Conservation (phyloP, 2,329 filamentous ascomycete genomes). For the Epichloe sp. region DNA sequence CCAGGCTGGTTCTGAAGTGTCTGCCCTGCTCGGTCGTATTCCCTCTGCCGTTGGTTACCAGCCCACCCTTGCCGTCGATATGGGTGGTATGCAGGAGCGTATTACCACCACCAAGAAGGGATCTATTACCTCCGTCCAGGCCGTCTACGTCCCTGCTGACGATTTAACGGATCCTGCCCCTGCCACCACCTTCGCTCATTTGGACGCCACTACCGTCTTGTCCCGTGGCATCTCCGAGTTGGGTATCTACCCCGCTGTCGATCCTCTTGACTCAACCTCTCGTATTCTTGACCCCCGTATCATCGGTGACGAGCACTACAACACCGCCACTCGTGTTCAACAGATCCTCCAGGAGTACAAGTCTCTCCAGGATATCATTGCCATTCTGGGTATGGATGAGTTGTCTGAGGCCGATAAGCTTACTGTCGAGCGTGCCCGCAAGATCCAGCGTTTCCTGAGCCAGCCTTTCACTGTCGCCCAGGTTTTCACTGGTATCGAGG, state of each 20-base stretch:
- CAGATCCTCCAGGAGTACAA: conserved; percentile 99
- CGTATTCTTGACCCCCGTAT: conserved; percentile 98
- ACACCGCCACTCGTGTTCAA: conserved; percentile 87
- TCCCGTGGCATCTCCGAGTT: conserved; percentile 99
- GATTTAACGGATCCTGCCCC: conserved; percentile 99
- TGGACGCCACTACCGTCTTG: conserved; percentile 99
- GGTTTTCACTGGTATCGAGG: conserved; percentile 88
- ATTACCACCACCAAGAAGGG: conserved; percentile 99
- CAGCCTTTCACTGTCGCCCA: conserved; percentile 90
- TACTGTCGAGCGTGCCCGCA: conserved; percentile 99
- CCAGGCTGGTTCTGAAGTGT: conserved; percentile 99
- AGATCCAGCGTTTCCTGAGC: conserved; percentile 99
- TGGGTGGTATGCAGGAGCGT: conserved; percentile 99
- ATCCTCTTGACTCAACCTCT: conserved; percentile 98
- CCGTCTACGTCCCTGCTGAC: conserved; percentile 99
- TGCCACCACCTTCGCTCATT: conserved; percentile 98
- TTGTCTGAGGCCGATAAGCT: conserved; percentile 98
- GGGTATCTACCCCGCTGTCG: conserved; percentile 99
- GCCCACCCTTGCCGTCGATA: conserved; percentile 94
- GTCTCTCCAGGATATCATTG: conserved; percentile 99
- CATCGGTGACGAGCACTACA: conserved; percentile 95
- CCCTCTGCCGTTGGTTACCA: conserved; percentile 99
- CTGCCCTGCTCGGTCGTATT: conserved; percentile 97
- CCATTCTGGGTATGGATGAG: conserved; percentile 99
- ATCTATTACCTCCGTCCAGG: conserved; percentile 99